Evolutionary conservation across 2,329 filamentous ascomycete genomes (phyloP).

Genomic region (Alternaria ethzedia): DNA sequence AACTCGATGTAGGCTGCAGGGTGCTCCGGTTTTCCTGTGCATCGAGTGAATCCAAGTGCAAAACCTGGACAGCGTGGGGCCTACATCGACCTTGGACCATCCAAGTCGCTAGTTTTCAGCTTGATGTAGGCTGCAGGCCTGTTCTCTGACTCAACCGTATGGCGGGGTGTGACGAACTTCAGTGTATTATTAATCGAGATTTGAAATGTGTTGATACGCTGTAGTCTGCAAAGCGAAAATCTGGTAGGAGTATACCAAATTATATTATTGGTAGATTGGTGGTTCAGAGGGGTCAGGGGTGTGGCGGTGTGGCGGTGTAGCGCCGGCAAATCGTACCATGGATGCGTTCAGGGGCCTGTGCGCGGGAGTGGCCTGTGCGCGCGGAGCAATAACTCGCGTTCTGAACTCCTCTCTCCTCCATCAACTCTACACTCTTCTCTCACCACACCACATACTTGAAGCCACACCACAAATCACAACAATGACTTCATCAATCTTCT

Average conservation of each 20-base stretch:
- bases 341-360: not conserved
- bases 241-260: not conserved
- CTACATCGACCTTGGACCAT: not conserved
- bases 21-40: too few species aligned
- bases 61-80: not conserved
- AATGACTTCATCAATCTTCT: slow-evolving; percentile 98
- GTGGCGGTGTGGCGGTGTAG: not conserved
- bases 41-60: too few species aligned
- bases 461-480: slow-evolving; percentile 48
- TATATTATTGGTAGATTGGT: not conserved
- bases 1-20: too few species aligned
- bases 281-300: not conserved
- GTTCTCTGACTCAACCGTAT: not conserved
- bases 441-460: slow-evolving; percentile 7
- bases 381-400: not conserved
- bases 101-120: not conserved
- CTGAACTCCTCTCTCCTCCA: slow-evolving; percentile 1
- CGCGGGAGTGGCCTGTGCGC: slow-evolving; percentile 2
- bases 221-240: not conserved
- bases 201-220: not conserved
- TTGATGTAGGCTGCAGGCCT: not conserved
- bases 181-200: not conserved
- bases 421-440: slow-evolving; percentile 11
- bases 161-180: not conserved
- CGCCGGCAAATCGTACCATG: not conserved